Evolutionary conservation across 148 eudicot species (phyloP), one percentile per base, ranked within the genome.

Genomic region (Oxyria digyna): DNA sequence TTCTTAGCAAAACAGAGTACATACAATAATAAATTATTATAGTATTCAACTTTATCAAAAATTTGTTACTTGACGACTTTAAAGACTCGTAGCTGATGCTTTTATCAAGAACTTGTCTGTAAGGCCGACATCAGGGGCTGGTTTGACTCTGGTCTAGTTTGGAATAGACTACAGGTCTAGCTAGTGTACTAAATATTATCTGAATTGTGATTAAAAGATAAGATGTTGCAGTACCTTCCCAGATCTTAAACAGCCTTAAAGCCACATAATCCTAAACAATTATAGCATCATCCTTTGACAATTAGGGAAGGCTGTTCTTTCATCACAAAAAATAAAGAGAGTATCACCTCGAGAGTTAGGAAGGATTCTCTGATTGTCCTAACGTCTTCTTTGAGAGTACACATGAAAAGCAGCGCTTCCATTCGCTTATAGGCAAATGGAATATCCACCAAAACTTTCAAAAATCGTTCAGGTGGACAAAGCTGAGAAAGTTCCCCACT

Each of bases 391-490:
- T 87, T 78, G 48, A 85, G 75, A 62, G 85, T 82, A 73, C 86
- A 43, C 89, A 89, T 87, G 63, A 85, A 89, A 33, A 79, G 81
- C 69, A 89, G 75, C 1, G 84, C 78, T 42, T 89, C 92, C 21
- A 89, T 67, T 63, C 96, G 83, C 78, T 78, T 87, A 50, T 78
- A 83, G 67, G 88, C 82, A 77, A 83, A 87, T 24, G 96, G 96
- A 55, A 85, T 83, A 38, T 85, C 92, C 49, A 82, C 88, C 79
- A 87, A 69, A 41, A 74, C 78, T 76, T 89, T 89, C 68, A 89
- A 42, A 79, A 89, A 89, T 54, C 92, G 85, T 67, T 89, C 96
- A 15, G 96, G 92, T 15, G 92, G 82, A 42, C 92, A 88, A 62
- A 89, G 89, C 67, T 75, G 84, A 75, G 92, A 79, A 72, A 78